These are phyloP conservation scores for Alternaria burnsii DNA, from an alignment of 2,329 filamentous ascomycete genomes.

Conservation along the genomic window DNA sequence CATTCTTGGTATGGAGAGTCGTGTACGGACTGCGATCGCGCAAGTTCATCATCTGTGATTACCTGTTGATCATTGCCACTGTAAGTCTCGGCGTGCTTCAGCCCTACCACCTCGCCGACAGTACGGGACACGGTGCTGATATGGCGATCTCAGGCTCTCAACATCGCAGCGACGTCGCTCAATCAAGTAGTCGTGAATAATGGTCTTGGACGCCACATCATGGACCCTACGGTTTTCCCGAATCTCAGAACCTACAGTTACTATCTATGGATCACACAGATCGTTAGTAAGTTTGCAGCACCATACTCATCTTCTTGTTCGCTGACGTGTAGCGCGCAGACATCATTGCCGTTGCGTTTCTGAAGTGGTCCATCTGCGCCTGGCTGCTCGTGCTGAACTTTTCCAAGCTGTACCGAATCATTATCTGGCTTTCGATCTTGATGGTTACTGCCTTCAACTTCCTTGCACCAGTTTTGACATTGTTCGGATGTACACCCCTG, in stretches of 20 bases:
- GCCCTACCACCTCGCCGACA: not conserved
- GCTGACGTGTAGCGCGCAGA: slow-evolving; percentile 10
- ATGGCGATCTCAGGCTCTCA: slow-evolving; percentile 20
- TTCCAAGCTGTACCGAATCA: slow-evolving; percentile 31
- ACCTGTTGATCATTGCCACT: slow-evolving; percentile 37
- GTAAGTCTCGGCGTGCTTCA: slow-evolving; percentile 23
- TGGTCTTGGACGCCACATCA: slow-evolving; percentile 35
- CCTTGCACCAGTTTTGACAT: slow-evolving; percentile 32
- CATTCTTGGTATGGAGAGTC: slow-evolving; percentile 37
- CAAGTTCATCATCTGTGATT: slow-evolving; percentile 36
- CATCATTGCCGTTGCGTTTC: slow-evolving; percentile 38
- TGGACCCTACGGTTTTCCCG: slow-evolving; percentile 30
- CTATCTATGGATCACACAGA: slow-evolving; percentile 35
- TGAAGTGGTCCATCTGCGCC: slow-evolving; percentile 44
- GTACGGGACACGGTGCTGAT: slow-evolving; percentile 10
- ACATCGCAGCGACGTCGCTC: slow-evolving; percentile 23
- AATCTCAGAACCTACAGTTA: slow-evolving; percentile 31
- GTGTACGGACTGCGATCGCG: slow-evolving; percentile 31
- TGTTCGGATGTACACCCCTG: slow-evolving; percentile 39
- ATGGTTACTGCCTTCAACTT: slow-evolving; percentile 41
- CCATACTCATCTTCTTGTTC: not conserved
- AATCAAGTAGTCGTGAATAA: slow-evolving; percentile 26
- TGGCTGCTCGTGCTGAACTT: slow-evolving; percentile 43
- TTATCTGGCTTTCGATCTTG: slow-evolving; percentile 40
- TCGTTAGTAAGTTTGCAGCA: slow-evolving; percentile 23